Base-by-base conservation (phyloP, 2,329 filamentous ascomycete species). In the Penicillium sp. region DNA sequence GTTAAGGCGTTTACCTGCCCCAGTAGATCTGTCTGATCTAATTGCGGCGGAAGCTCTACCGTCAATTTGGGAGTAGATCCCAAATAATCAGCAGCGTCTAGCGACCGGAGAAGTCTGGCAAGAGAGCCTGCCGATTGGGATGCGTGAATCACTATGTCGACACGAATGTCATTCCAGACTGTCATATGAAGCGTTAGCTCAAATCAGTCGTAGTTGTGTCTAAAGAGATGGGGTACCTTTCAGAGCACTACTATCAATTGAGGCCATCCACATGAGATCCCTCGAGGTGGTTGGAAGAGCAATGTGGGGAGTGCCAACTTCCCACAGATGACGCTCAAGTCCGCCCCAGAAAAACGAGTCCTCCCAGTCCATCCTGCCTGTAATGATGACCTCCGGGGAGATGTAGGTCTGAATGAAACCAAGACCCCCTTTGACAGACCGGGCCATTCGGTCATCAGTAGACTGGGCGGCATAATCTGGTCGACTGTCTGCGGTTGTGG, bases 81-180 rank as follows among this genome's bases (percentile, higher is more conserved):
- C 47, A 86, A 83, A 70, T 92, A 93, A 70, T 97, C 92, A 5
- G 91, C 91, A 8, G 79, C 78, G 60, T 84, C 80, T 26, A 99
- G 81, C 4, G 92, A 96, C 58, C 84, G 83, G 4, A 99, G 82
- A 31, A 97, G 81, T 54, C 91, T 83, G 50, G 91, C 84, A 29
- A 97, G 72, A 50, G 88, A 89, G 11, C 91, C 92, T 2, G 90
- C 88, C 21, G 89, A 87, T 9, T 82, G 81, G 3, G 86, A 77
- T 1, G 90, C 91, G 58, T 96, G 91, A 9, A 98, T 85, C 13
- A 97, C 74, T 53, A 99, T 90, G 62, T 98, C 92, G 60, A 98
- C 81, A 37, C 82, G 85, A 5, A 91, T 80, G 47, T 86, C 84
- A 71, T 93, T 88, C 93, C 93, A 97, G 33, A 84, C 89, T 88